Conservation (phyloP, 257 asterid species). For the Echites panduratus region DNA sequence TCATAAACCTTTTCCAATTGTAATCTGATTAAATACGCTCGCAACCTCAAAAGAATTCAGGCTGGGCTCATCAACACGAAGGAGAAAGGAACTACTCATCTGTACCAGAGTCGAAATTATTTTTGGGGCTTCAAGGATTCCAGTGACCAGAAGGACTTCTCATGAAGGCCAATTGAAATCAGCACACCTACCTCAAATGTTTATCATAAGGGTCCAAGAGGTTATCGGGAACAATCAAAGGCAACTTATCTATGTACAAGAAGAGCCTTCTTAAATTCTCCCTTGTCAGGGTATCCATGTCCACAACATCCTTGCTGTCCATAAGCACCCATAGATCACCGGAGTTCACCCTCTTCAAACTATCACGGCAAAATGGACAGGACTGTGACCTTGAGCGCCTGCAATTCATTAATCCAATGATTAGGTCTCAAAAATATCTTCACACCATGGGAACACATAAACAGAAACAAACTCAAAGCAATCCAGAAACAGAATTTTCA, state of each 20-base stretch:
- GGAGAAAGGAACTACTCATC: constrained; percentile 27
- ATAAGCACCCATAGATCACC: constrained; percentile 84
- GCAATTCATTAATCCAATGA: constrained; percentile 18
- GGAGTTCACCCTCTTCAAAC: constrained; percentile 81
- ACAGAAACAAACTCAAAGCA: not conserved
- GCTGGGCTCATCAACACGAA: constrained; percentile 36
- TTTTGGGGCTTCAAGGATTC: constrained; percentile 16
- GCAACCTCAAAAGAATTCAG: constrained; percentile 41
- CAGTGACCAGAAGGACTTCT: constrained; percentile 13
- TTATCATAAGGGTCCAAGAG: constrained; percentile 68
- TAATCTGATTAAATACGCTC: constrained; percentile 33
- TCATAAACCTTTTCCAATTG: constrained; percentile 17
- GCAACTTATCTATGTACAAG: constrained; percentile 79
- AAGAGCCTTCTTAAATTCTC: constrained; percentile 90
- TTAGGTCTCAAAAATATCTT: not conserved
- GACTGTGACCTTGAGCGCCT: constrained; percentile 93
- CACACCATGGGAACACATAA: not conserved
- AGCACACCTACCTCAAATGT: constrained; percentile 58
- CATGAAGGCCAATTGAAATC: constrained; percentile 12
- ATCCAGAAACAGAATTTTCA: not conserved
- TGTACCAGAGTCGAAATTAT: constrained; percentile 23
- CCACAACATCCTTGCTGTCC: constrained; percentile 62
- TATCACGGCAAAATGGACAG: constrained; percentile 95
- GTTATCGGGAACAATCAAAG: constrained; percentile 69
- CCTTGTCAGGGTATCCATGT: constrained; percentile 61